Conservation (phyloP, 805 yeast genomes). For the Saturnispora hagleri region DNA sequence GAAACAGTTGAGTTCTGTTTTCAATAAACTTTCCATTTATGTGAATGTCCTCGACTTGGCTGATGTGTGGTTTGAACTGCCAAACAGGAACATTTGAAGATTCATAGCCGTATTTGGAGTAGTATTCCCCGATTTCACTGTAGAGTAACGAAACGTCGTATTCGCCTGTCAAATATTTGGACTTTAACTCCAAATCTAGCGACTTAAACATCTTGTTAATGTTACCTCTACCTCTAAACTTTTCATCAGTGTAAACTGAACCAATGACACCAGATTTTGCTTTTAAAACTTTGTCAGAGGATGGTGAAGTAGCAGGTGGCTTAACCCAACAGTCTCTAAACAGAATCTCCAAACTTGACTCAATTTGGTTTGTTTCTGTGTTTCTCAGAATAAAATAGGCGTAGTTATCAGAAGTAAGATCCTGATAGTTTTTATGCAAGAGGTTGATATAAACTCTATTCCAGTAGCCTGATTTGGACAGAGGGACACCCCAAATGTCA, state of each 20-base stretch:
- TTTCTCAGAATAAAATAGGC: slow-evolving; percentile 23
- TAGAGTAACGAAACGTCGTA: slow-evolving; percentile 40
- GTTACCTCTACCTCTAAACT: slow-evolving; percentile 46
- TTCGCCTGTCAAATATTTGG: slow-evolving; percentile 16
- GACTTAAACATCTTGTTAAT: slow-evolving; percentile 39
- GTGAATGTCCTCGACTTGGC: background rate
- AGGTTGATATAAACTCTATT: background rate
- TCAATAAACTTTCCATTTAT: slow-evolving; percentile 6
- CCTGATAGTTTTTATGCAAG: slow-evolving; percentile 7
- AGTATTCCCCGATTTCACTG: slow-evolving; percentile 67
- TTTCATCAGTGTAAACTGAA: slow-evolving; percentile 45
- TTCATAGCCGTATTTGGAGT: slow-evolving; percentile 52
- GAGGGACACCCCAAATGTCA: slow-evolving; percentile 21
- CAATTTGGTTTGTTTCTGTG: slow-evolving; percentile 6
- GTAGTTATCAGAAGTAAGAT: background rate
- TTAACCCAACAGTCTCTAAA: slow-evolving; percentile 18
- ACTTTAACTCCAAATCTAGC: slow-evolving; percentile 22
- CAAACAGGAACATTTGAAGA: slow-evolving; percentile 17
- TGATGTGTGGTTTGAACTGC: slow-evolving; percentile 5
- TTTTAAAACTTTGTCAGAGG: slow-evolving; percentile 5
- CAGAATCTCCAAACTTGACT: slow-evolving; percentile 22
- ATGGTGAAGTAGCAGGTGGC: background rate
- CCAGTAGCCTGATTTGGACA: slow-evolving; percentile 17
- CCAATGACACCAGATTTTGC: slow-evolving; percentile 36
- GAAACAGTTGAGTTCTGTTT: background rate